A percentile compares a stretch with the other conserved stretches of the same genome.
Conservation (phyloP, 2,329 filamentous ascomycete genomes). For the Curvularia verruculosa region DNA sequence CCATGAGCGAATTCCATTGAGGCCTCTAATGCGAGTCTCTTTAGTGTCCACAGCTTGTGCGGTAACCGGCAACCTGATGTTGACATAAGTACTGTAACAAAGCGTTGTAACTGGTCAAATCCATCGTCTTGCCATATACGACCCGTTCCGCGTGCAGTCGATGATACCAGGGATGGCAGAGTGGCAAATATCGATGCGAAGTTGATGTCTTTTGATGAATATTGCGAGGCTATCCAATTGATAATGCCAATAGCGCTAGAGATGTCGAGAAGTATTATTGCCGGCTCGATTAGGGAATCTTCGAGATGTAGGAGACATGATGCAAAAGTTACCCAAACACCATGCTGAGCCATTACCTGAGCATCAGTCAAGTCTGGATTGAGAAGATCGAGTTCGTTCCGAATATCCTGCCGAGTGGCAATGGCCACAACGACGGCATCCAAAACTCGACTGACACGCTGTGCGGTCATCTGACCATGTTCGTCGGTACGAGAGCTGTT, state of each 20-base stretch:
- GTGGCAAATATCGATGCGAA: slow-evolving; percentile 29
- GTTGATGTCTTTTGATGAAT: slow-evolving; percentile 30
- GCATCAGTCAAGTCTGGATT: slow-evolving; percentile 31
- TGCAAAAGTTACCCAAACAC: slow-evolving; percentile 34
- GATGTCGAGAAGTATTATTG: slow-evolving; percentile 15
- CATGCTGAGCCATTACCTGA: slow-evolving; percentile 40
- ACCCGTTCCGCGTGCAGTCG: slow-evolving; percentile 45
- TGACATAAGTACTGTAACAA: slow-evolving; percentile 39
- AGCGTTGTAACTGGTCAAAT: slow-evolving; percentile 41
- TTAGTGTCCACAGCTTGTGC: slow-evolving; percentile 45
- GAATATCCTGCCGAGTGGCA: slow-evolving; percentile 31
- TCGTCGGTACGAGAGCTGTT: slow-evolving; percentile 28
- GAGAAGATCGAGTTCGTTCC: slow-evolving; percentile 31
- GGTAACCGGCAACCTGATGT: slow-evolving; percentile 29
- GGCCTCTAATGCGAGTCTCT: slow-evolving; percentile 46
- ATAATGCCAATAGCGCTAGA: slow-evolving; percentile 23
- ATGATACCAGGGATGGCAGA: slow-evolving; percentile 40
- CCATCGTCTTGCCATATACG: slow-evolving; percentile 44
- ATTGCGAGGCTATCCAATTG: slow-evolving; percentile 31
- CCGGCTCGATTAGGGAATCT: slow-evolving; percentile 4
- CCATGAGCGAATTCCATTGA: slow-evolving; percentile 46
- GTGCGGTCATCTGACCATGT: slow-evolving; percentile 19
- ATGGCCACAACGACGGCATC: slow-evolving; percentile 35
- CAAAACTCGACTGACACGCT: slow-evolving; percentile 31
- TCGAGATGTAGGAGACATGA: slow-evolving; percentile 36